Base-by-base conservation (phyloP, 192 early-diverging fungal species). In the Mortierella hygrophila region DNA sequence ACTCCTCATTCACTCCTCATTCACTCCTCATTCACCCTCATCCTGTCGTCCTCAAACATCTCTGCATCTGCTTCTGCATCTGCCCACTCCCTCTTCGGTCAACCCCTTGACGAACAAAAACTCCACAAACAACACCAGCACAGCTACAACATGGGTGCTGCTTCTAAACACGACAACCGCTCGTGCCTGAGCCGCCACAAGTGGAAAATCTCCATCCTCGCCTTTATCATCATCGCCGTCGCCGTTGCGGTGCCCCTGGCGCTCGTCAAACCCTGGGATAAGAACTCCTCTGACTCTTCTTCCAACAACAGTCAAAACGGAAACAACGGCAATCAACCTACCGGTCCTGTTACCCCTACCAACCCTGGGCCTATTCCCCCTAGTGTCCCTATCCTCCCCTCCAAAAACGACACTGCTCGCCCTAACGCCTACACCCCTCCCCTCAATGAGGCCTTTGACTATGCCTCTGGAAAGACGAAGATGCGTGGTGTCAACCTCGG, bases 401-500 rank as follows among this genome's bases (percentile, higher is more conserved):
- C 68, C 69, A 78, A 44, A 35, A 37, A 83, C 29, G 76, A 83
- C 60, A 73, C 82, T 46, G 70, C 75, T 18, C 72, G 70, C 32
- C 55, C 71, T 11, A 91, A 91, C 41, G 75, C 52, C 3, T 76
- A 82, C 41, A 89, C 88, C 0, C 90, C 88, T 20, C 55, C 90
- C 6, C 72, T 91, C 21, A 79, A 85, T 23, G 78, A 88, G 40
- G 49, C 75, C 13, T 89, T 91, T 75, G 70, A 70, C 23, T 91
- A 89, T 76, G 77, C 41, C 52, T 78, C 42, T 70, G 83, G 18
- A 68, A 70, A 29, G n/a, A n/a, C 46, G 41, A 80, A 80, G 32
- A 92, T 94, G 29, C 91, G 93, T 16, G 94, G 94, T 32, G 94
- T 94, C 40, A 95, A 94, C 35, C 77, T 95, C 5, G 93, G 94